Percentiles rank a stretch among this genome's conserved stretches.
phyloP scores from a whole-genome alignment of 2,329 filamentous ascomycete species.

The Colletotrichum horii region DNA sequence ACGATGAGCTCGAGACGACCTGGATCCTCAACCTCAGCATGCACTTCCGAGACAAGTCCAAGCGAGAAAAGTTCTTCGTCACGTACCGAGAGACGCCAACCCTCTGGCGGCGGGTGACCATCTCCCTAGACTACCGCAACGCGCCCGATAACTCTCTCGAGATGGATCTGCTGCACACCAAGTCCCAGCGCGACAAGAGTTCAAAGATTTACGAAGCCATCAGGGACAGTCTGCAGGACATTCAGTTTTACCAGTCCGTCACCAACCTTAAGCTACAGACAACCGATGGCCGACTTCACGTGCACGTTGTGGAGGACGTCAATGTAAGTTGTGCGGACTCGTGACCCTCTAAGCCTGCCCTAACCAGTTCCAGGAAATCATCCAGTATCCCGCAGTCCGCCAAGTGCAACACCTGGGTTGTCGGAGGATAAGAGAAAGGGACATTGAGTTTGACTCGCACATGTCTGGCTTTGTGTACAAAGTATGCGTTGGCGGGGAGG shows the following conservation, averaged over 20 bases:
- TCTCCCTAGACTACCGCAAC: conserved; percentile 90
- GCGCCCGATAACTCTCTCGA: conserved; percentile 84
- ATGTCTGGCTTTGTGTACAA: conserved; percentile 98
- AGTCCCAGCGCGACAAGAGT: conserved; percentile 90
- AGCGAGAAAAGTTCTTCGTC: conserved; percentile 96
- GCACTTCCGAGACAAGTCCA: conserved; percentile 94
- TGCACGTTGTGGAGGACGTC: conserved; percentile 96
- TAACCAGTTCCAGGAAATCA: conserved; percentile 69
- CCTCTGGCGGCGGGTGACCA: conserved; percentile 85
- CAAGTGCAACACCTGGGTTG: conserved; percentile 77
- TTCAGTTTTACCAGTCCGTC: conserved; percentile 94
- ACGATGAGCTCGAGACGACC: conserved; percentile 81
- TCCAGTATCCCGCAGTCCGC: conserved; percentile 77
- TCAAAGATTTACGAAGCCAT: conserved; percentile 94
- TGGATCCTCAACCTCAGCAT: conserved; percentile 99
- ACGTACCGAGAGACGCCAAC: conserved; percentile 84
- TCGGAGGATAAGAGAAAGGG: conserved; percentile 70
- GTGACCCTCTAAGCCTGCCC: conserved; percentile 3
- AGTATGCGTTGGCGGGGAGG: conserved; percentile 70
- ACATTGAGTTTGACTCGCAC: conserved; percentile 86
- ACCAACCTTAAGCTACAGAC: conserved; percentile 96
- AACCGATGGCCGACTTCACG: conserved; percentile 83
- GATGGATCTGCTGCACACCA: conserved; percentile 76
- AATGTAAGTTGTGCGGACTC: conserved; percentile 59
- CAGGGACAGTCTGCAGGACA: conserved; percentile 87